Conservation (phyloP, 192 early-diverging fungal genomes). For the Rhizoclosmatium globosum region DNA sequence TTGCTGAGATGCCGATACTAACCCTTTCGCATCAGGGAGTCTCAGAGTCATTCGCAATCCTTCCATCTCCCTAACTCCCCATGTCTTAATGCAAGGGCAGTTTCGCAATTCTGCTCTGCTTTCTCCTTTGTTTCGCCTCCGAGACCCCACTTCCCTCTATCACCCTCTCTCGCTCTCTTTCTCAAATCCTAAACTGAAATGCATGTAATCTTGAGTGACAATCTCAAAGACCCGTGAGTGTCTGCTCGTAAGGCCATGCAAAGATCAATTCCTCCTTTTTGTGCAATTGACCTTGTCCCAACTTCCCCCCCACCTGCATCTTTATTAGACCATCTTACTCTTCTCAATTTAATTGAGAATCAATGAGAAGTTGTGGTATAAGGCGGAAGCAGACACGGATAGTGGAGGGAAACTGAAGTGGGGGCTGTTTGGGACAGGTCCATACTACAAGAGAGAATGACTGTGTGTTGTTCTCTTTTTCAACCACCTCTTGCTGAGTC, state of each 20-base stretch:
- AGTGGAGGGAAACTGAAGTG: not conserved
- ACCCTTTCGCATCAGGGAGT: not conserved
- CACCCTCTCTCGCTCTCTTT: not conserved
- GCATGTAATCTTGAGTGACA: conserved; percentile 32
- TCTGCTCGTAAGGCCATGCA: conserved; percentile 37
- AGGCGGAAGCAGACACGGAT: conserved; percentile 26
- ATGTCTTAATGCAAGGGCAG: not conserved
- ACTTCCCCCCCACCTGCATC: not conserved
- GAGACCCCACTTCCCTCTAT: not conserved
- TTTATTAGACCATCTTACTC: not conserved
- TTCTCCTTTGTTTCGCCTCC: not conserved
- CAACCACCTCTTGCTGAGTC: conserved; percentile 31
- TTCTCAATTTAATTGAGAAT: not conserved
- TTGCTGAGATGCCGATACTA: no score
- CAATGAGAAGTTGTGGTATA: conserved; percentile 10
- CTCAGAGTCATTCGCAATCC: not conserved
- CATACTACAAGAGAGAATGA: conserved; percentile 18
- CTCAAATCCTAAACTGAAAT: not conserved
- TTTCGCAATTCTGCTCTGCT: not conserved
- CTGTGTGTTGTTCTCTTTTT: not conserved
- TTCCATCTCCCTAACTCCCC: not conserved
- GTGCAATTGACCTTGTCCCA: not conserved
- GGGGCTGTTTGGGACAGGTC: not conserved
- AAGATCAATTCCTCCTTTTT: not conserved
- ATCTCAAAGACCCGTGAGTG: conserved; percentile 3